phyloP scores from a whole-genome alignment of 73 alveolate genomes.

The Stentor roeselii region DNA sequence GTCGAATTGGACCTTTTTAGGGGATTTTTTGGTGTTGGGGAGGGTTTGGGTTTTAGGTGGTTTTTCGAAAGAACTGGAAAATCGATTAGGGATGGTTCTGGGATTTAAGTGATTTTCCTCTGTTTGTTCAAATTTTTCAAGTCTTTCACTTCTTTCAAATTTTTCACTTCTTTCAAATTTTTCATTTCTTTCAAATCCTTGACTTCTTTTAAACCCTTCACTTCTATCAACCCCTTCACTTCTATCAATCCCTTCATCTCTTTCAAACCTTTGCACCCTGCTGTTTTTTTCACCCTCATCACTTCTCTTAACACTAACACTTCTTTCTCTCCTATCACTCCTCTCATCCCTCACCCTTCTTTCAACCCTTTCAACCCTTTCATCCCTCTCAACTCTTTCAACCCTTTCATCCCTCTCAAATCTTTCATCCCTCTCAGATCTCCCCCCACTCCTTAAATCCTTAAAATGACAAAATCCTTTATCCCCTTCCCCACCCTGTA shows the following conservation, averaged over 20 bases:
- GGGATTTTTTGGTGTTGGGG: neutral
- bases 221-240: neutral
- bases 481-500: neutral
- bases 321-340: neutral
- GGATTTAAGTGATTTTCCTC: neutral
- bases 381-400: neutral
- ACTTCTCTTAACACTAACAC: neutral
- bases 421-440: neutral
- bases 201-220: neutral
- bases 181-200: neutral
- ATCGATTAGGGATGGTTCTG: neutral
- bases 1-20: neutral
- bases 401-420: neutral
- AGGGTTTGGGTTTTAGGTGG: neutral
- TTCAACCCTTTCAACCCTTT: neutral
- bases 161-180: neutral
- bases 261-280: neutral
- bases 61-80: too few species aligned
- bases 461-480: too few species aligned
- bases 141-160: conserved; percentile 8
- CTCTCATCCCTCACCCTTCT: neutral
- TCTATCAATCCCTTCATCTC: neutral
- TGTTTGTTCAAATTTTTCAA: conserved; percentile 20
- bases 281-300: neutral
- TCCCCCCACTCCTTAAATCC: neutral